phyloP scores from a whole-genome alignment of 441 rosid genomes.

The Jatropha podagrica region DNA sequence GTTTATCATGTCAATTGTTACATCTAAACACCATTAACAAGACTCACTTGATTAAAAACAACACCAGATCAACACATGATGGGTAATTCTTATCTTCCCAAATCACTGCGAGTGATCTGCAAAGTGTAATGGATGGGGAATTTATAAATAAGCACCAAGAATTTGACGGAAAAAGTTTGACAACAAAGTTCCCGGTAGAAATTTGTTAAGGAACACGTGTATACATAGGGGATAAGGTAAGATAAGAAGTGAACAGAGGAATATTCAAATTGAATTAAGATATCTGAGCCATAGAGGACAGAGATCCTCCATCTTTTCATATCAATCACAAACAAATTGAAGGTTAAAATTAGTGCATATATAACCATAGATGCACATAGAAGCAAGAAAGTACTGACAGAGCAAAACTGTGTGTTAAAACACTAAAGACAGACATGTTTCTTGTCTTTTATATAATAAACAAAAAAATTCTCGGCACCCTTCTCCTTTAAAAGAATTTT shows the following conservation, averaged over 20 bases:
- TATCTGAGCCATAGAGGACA: conserved; percentile 1
- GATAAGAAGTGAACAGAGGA: conserved; percentile 24
- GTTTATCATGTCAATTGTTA: too few relatives aligned
- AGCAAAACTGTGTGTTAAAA: conserved; percentile 15
- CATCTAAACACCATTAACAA: not conserved
- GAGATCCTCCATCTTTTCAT: conserved; percentile 11
- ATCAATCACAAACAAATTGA: conserved; percentile 8
- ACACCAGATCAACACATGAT: conserved; percentile 8
- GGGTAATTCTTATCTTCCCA: conserved; percentile 12
- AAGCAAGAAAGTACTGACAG: conserved; percentile 25
- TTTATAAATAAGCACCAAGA: not conserved
- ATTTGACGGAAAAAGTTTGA: not conserved
- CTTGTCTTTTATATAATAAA: not conserved
- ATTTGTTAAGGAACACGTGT: not conserved
- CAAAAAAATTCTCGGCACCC: not conserved
- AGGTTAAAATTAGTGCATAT: not conserved
- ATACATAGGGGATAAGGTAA: not conserved
- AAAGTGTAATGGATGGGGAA: not conserved
- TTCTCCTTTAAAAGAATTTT: conserved; percentile 5
- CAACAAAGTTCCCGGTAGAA: not conserved
- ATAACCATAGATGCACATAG: conserved; percentile 24
- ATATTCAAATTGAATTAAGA: conserved; percentile 23
- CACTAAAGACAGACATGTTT: conserved; percentile 8
- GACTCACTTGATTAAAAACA: not conserved
- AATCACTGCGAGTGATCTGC: not conserved